Conservation (phyloP, 2,329 filamentous ascomycete genomes). For the Microsporum audouinii region DNA sequence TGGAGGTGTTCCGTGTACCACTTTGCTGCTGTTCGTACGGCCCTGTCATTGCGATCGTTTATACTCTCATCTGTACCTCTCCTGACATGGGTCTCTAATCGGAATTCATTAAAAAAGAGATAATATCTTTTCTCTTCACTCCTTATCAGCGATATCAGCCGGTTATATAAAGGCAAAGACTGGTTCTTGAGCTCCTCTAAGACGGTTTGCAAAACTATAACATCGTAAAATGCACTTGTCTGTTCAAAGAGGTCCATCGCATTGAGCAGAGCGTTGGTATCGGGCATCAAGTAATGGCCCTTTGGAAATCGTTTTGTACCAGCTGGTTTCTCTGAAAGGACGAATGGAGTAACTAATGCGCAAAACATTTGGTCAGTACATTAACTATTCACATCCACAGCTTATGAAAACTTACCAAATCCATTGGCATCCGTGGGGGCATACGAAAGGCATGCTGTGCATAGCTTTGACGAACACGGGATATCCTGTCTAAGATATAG, state of each 20-base stretch:
- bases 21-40: slow-evolving; percentile 70
- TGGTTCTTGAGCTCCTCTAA: slow-evolving; percentile 91
- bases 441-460: slow-evolving; percentile 58
- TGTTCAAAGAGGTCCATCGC: slow-evolving; percentile 97
- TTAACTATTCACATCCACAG: not conserved
- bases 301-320: slow-evolving; percentile 70
- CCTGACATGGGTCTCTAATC: slow-evolving; percentile 75
- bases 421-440: slow-evolving; percentile 72
- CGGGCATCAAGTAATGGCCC: slow-evolving; percentile 88
- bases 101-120: slow-evolving; percentile 98
- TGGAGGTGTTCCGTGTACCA: slow-evolving; percentile 84
- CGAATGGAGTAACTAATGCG: slow-evolving; percentile 58
- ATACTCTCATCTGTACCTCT: slow-evolving; percentile 70
- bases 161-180: slow-evolving; percentile 88
- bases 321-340: slow-evolving; percentile 79
- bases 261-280: slow-evolving; percentile 90
- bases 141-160: slow-evolving; percentile 77
- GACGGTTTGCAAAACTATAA: slow-evolving; percentile 92
- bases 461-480: slow-evolving; percentile 87
- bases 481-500: slow-evolving; percentile 94
- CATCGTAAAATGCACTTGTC: slow-evolving; percentile 82
- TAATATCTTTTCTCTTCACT: slow-evolving; percentile 97
- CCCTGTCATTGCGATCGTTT: slow-evolving; percentile 92
- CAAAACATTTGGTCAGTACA: not conserved
- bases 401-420: slow-evolving; percentile 45